Base-by-base conservation (phyloP, 2,329 filamentous ascomycete species). In the Triangularia setosa region DNA sequence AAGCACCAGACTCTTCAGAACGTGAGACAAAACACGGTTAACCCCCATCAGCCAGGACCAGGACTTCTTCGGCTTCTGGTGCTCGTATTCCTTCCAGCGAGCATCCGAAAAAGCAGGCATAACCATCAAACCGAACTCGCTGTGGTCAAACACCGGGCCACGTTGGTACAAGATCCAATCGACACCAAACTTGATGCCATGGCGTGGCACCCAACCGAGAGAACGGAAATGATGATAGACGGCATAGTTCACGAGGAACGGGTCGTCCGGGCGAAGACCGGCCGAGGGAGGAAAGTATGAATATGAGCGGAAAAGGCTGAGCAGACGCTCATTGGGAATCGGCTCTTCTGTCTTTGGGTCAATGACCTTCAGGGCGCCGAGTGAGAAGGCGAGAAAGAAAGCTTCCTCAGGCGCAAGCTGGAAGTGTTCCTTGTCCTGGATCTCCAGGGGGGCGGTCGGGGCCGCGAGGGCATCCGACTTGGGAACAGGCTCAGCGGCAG, bases 171-270 rank as follows among this genome's bases (percentile, higher is more conserved):
- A 84, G n/a, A 99, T 80, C 80, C 92, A 97, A 76, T 99, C 95
- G 9, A 93, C 91, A 23, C 91, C 92, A 71, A 99, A 99, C 74
- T 99, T 99, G 74, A 96, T 89, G 35, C 95, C 96, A 4, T 91
- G 88, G 14, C 96, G 89, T 0, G 96, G 90, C 1, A 97, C 92
- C 94, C 95, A 99, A 24, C 95, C 95, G 0, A 98, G 82, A 0
- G 93, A 96, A 40, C 95, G 90, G 79, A 97, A 99, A 75, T 99
- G 94, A 74, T 99, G 95, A 75, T 97, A 99, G 18, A 92, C 92
- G 12, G 87, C 88, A 73, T 98, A 99, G 64, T 92, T 89, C 0
- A 97, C 76, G 21, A 98, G 79, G 76, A 99, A 99, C 0, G 87
- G 84, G 72, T 96, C 91, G 74, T 97, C 92, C 0, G 92, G 87